phyloP scores from a whole-genome alignment of 257 asterid species.

The Schizonepeta tenuifolia region DNA sequence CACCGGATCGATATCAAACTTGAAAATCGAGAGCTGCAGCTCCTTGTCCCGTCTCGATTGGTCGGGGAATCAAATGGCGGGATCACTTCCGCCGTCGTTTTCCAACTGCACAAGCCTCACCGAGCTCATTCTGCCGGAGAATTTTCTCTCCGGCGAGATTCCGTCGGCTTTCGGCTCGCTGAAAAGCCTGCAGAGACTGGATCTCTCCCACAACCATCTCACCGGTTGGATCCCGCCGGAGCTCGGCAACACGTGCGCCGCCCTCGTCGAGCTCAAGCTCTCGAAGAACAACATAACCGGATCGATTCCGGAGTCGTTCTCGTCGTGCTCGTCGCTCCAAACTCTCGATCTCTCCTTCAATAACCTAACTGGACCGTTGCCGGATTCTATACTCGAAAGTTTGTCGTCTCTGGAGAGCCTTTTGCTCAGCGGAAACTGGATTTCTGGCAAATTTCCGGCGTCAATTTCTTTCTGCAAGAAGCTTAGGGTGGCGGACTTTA shows the following conservation, averaged over 20 bases:
- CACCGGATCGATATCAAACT: conserved; percentile 57
- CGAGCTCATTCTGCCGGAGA: conserved; percentile 57
- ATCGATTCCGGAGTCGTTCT: conserved; percentile 65
- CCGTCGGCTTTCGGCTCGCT: conserved; percentile 63
- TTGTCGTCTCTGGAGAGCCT: conserved; percentile 68
- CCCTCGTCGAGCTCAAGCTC: conserved; percentile 75
- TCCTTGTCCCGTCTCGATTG: conserved; percentile 67
- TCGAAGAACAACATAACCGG: conserved; percentile 84
- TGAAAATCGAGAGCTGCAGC: conserved; percentile 65
- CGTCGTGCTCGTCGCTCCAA: conserved; percentile 69
- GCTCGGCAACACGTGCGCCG: conserved; percentile 59
- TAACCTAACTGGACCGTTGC: conserved; percentile 76
- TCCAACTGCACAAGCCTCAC: conserved; percentile 69
- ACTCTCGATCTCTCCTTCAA: conserved; percentile 70
- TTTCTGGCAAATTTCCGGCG: conserved; percentile 70
- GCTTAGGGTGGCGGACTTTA: conserved; percentile 62
- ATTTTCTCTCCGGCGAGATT: conserved; percentile 67
- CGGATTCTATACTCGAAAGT: conserved; percentile 60
- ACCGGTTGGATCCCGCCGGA: conserved; percentile 88
- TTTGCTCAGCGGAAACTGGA: conserved; percentile 60
- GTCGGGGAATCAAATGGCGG: conserved; percentile 71
- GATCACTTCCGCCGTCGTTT: conserved; percentile 59
- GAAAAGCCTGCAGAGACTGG: conserved; percentile 62
- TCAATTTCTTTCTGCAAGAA: conserved; percentile 80
- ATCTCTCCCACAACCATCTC: conserved; percentile 79